These are phyloP conservation scores for Tricholoma furcatifolium DNA, from an alignment of 768 basidiomycete genomes.

Conservation along the genomic window DNA sequence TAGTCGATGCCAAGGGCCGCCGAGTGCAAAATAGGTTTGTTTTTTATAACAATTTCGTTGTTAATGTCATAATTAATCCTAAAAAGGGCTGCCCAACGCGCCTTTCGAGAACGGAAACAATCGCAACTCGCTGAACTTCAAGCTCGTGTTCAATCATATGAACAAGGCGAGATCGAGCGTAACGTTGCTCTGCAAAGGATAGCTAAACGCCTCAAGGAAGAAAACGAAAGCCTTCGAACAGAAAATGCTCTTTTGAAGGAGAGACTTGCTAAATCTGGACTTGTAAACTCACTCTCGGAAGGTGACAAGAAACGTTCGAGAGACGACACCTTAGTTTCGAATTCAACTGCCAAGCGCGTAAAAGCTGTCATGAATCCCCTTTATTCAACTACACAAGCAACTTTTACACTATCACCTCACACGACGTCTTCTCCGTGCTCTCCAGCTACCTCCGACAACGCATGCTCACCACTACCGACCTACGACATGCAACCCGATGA, in stretches of 20 bases:
- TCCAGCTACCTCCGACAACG: slow-evolving; percentile 30
- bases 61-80: slow-evolving; percentile 8
- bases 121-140: slow-evolving; percentile 86
- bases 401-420: slow-evolving; percentile 41
- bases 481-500: slow-evolving; percentile 31
- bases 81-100: slow-evolving; percentile 79
- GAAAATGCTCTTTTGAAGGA: slow-evolving; percentile 67
- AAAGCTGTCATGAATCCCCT: slow-evolving; percentile 28
- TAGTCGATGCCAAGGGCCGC: slow-evolving; percentile 55
- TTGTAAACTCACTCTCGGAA: slow-evolving; percentile 25
- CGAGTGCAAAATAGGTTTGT: slow-evolving; percentile 74
- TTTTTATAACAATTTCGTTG: not conserved
- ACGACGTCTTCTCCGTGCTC: slow-evolving; percentile 55
- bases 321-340: slow-evolving; percentile 45
- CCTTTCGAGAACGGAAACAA: slow-evolving; percentile 88
- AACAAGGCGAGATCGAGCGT: slow-evolving; percentile 88
- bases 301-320: slow-evolving; percentile 59
- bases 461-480: slow-evolving; percentile 27
- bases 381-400: slow-evolving; percentile 28
- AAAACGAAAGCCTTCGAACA: slow-evolving; percentile 70
- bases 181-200: slow-evolving; percentile 82
- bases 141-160: slow-evolving; percentile 79
- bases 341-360: slow-evolving; percentile 33
- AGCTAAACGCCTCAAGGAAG: slow-evolving; percentile 83
- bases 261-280: slow-evolving; percentile 41